A percentile compares a stretch with the other conserved stretches of the same genome.
These are phyloP conservation scores for Glaciozyma martinii DNA, from an alignment of 768 basidiomycete genomes.

Conservation along the genomic window DNA sequence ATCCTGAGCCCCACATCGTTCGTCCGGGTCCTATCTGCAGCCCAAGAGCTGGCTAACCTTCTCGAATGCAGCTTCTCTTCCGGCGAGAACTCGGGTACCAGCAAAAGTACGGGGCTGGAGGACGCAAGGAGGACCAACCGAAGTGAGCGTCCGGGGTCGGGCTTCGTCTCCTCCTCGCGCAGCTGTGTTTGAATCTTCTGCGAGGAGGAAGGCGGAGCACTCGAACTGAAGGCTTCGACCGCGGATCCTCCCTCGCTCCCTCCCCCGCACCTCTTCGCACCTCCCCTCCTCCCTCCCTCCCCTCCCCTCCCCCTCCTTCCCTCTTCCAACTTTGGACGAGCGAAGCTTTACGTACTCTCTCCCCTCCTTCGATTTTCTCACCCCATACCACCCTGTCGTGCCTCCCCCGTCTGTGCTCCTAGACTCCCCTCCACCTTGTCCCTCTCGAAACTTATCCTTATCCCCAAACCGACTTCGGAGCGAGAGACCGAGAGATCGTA, in stretches of 20 bases:
- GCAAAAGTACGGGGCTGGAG: constrained; percentile 10
- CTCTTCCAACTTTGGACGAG: background rate
- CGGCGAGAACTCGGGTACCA: constrained; percentile 27
- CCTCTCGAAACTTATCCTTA: background rate
- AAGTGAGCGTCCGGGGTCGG: background rate
- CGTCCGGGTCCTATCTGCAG: background rate
- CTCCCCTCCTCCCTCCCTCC: background rate
- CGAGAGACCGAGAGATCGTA: background rate
- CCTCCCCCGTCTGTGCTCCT: background rate
- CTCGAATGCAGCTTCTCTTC: constrained; percentile 17
- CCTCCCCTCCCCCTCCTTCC: background rate
- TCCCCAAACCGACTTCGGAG: background rate
- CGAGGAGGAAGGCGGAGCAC: background rate
- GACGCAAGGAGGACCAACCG: background rate
- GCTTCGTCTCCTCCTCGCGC: background rate
- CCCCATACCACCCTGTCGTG: too few relatives aligned
- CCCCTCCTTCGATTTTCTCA: too few relatives aligned
- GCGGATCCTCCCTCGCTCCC: background rate
- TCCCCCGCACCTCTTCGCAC: background rate
- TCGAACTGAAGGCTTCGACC: background rate
- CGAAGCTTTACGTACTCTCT: too few relatives aligned
- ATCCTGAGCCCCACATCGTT: background rate
- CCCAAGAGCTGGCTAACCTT: background rate
- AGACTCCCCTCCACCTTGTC: background rate
- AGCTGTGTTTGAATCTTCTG: too few relatives aligned